phyloP scores from a whole-genome alignment of 371 early-diverging fungal genomes.

The Conidiobolus incongruus region DNA sequence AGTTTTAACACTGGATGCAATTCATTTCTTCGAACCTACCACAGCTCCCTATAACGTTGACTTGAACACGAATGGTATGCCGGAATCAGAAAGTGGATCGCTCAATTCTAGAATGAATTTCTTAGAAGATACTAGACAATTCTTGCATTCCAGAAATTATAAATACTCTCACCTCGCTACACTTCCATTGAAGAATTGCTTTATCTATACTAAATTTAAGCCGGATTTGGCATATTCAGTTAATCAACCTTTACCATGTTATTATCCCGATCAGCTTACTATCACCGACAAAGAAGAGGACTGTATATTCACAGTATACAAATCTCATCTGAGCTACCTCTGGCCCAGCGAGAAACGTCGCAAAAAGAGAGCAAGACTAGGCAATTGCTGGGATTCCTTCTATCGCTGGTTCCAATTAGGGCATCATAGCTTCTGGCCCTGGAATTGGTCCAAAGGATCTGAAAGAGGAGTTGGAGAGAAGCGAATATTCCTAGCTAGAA shows the following conservation, averaged over 20 bases:
- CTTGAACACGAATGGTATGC: not conserved
- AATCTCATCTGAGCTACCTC: constrained; percentile 1
- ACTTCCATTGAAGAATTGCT: constrained; percentile 3
- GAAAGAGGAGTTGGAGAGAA: not conserved
- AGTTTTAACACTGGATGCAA: constrained; percentile 1
- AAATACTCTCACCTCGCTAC: not conserved
- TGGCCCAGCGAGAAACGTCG: not conserved
- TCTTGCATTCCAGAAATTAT: too few species aligned
- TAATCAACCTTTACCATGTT: not conserved
- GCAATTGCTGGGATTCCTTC: not conserved
- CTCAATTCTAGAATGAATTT: too few species aligned
- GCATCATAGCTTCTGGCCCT: constrained; percentile 1
- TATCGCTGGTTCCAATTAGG: not conserved
- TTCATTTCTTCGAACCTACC: constrained; percentile 2
- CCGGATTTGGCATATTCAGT: not conserved
- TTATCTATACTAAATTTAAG: not conserved
- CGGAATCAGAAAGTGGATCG: too few species aligned
- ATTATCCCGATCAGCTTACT: constrained; percentile 1
- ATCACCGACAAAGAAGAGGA: not conserved
- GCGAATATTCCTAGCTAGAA: not conserved
- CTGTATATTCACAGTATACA: not conserved
- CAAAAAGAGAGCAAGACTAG: not conserved
- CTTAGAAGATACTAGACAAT: too few species aligned
- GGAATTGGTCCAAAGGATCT: not conserved
- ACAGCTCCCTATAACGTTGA: not conserved